Evolutionary conservation across 2,329 filamentous ascomycete genomes (phyloP), one percentile per base, ranked within the genome.

Genomic region (Canariomyces notabilis): DNA sequence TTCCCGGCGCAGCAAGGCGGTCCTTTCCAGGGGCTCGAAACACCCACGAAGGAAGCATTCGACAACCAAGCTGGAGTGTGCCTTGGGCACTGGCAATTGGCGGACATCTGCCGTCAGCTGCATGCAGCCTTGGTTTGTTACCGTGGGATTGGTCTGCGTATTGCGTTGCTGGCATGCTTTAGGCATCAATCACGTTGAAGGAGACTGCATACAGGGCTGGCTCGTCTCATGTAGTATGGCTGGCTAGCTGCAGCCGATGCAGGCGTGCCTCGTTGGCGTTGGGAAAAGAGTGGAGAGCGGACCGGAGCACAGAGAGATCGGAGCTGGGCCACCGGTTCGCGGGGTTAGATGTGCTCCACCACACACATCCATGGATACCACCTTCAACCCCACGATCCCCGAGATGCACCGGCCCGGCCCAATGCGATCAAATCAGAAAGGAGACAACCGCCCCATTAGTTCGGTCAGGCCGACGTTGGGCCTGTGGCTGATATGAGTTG

Each of bases 61-160:
- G n/a, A n/a, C n/a, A n/a, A n/a, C n/a, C n/a, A n/a, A n/a, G n/a
- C n/a, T n/a, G n/a, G 20, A 29, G n/a, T n/a, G n/a, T 41, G 37
- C 29, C 34, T 42, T 49, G 42, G 42, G 33, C 37, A 9, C 18
- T 31, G 23, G 14, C 31, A 20, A 29, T 29, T 29, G 9, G 14
- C 14, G 26, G 26, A 29, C 9, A 12, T n/a, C 4, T 29, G 26
- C 8, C 9, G 16, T 15, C 36, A 33, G 38, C 42, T 49, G 47
- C 47, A 49, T 39, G 47, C 42, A 49, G 42, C 42, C 47, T 39
- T 45, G 42, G 41, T 49, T 41, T 39, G n/a, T 7, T 44, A 37
- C 40, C 23, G 32, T 23, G 46, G 22, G 35, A 26, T 33, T 38
- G 37, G 37, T 14, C 18, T 18, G 14, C 26, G 19, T n/a, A 35